phyloP scores from a whole-genome alignment of 1,284 basidiomycete genomes.

The Earliella scabrosa region DNA sequence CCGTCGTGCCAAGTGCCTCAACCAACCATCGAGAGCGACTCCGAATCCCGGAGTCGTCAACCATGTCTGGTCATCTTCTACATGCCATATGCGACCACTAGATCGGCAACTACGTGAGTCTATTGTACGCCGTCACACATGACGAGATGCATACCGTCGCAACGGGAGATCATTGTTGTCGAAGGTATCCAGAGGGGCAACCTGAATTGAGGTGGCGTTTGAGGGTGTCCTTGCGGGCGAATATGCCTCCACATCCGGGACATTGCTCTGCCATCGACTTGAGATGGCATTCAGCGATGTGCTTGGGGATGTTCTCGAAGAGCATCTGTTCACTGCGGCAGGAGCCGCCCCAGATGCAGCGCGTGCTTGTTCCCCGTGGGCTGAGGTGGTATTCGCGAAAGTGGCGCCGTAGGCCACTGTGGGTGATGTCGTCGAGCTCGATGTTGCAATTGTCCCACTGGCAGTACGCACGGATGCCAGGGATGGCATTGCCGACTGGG shows the following conservation, averaged over 20 bases:
- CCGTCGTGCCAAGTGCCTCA: no score
- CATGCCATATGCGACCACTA: no score
- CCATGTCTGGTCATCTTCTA: no score
- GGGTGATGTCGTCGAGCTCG: constrained; percentile 4
- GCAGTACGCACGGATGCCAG: not conserved
- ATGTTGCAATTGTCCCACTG: constrained; percentile 11
- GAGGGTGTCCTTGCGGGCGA: constrained; percentile 22
- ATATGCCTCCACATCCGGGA: constrained; percentile 5
- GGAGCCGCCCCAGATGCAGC: constrained; percentile 12
- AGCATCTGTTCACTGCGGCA: constrained; percentile 21
- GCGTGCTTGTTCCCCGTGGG: not conserved
- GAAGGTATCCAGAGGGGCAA: not conserved
- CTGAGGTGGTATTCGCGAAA: constrained; percentile 9
- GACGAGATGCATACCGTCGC: no score
- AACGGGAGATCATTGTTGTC: not conserved
- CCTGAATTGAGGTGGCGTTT: constrained; percentile 14
- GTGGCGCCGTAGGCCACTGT: constrained; percentile 13
- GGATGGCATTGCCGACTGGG: not conserved
- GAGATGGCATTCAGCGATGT: constrained; percentile 22
- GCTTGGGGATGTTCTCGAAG: constrained; percentile 25
- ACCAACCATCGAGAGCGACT: no score
- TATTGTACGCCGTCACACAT: no score
- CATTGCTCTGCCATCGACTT: constrained; percentile 16
- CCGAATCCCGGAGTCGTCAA: no score
- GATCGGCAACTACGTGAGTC: no score